Evolutionary conservation across 768 basidiomycete genomes (phyloP), one percentile per base, ranked within the genome.

Genomic region (Gloeostereum incarnatum): DNA sequence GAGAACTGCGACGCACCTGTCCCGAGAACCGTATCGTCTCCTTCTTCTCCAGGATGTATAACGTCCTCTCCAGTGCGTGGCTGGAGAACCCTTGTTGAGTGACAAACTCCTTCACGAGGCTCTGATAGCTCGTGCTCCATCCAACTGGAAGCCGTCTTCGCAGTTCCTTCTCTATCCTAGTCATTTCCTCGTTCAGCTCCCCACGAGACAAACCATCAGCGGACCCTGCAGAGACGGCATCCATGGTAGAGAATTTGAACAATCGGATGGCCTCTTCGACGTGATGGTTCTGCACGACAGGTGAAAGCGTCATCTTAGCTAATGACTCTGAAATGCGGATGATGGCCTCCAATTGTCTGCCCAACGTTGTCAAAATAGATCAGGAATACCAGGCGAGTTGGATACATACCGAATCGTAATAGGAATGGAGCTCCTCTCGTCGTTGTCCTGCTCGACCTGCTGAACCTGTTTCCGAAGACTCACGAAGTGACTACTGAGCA

Each of bases 241-340:
- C 92, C 94, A 99, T 98, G 2, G 96, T 98, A 6, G 93, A 97
- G 63, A 81, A 93, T 54, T 94, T 98, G 80, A 99, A 99, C 29
- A 99, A 61, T 7, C 96, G 84, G 49, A 98, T 97, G 5, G 96
- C 88, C 59, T 99, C 96, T 58, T 97, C 93, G 17, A 98, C 94
- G 49, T 99, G 93, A 54, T 93, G 83, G 34, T 82, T 83, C 50
- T 82, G 79, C 3, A 98, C 96, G 3, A 80, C 71, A 0, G 89
- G 70, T 0, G 85, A 82, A 11, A 99, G 69, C 3, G 91, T 91
- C 61, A 97, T 75, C 54, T 98, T 99, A 9, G 94, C 93, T 14
- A 97, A 68, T 2, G 94, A 84, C 57, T 99, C 96, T 1, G 96
- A 98, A 55, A 98, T 98, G 24, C 96, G 92, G 54, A 98, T 92